Conservation (phyloP, 2,329 filamentous ascomycete genomes). For the Ophiocordyceps camponoti-leonardi region DNA sequence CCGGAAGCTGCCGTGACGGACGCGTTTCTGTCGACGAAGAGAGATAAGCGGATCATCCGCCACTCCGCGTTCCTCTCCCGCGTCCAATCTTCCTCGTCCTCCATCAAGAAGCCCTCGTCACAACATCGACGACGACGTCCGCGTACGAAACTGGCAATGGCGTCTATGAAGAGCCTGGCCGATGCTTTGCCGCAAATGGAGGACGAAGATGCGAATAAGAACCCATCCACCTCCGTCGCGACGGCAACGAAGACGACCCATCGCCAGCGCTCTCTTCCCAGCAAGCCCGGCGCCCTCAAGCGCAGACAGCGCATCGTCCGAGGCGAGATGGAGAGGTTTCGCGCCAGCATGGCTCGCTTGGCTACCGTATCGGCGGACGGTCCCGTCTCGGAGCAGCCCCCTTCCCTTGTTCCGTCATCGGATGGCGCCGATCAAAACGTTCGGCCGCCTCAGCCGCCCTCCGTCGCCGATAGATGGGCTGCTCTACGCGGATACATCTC, state of each 20-base stretch:
- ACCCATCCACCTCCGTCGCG: too few relatives aligned
- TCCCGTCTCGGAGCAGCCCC: background rate
- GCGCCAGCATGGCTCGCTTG: slow-evolving; percentile 65
- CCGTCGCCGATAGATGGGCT: slow-evolving; percentile 52
- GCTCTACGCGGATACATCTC: slow-evolving; percentile 72
- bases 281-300: slow-evolving; percentile 64
- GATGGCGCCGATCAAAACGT: slow-evolving; percentile 4
- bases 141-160: slow-evolving; percentile 50
- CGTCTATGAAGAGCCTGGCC: slow-evolving; percentile 48
- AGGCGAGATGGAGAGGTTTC: slow-evolving; percentile 71
- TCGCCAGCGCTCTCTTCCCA: slow-evolving; percentile 31
- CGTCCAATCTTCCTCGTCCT: slow-evolving; percentile 41
- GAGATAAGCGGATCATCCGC: slow-evolving; percentile 68
- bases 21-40: slow-evolving; percentile 55
- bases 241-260: slow-evolving; percentile 17
- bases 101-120: slow-evolving; percentile 7
- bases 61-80: slow-evolving; percentile 64
- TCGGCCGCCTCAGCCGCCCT: slow-evolving; percentile 7
- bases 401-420: slow-evolving; percentile 1
- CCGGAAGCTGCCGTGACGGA: slow-evolving; percentile 32
- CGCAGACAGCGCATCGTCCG: slow-evolving; percentile 64
- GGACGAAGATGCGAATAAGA: slow-evolving; percentile 12
- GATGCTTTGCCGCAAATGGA: slow-evolving; percentile 57
- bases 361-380: slow-evolving; percentile 19
- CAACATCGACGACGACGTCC: slow-evolving; percentile 31